Evolutionary conservation across 768 basidiomycete genomes (phyloP).

Genomic region (Saitozyma sp.): DNA sequence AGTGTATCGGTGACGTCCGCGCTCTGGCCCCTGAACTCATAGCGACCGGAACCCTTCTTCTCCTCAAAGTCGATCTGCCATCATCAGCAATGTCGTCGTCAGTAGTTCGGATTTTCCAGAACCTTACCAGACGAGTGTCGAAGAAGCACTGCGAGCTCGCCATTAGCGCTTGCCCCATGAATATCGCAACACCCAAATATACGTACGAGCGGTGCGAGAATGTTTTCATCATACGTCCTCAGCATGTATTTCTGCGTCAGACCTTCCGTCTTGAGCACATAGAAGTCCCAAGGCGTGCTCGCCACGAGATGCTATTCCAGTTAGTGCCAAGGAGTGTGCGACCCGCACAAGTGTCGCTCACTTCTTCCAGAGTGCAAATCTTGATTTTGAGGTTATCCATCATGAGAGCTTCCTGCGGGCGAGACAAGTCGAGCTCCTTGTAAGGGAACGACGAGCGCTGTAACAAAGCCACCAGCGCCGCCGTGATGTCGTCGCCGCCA

Average conservation of each 20-base stretch:
- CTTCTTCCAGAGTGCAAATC: conserved; percentile 84
- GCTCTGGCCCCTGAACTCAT: conserved; percentile 18
- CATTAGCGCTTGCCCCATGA: not conserved
- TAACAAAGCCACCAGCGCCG: conserved; percentile 77
- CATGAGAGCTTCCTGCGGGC: conserved; percentile 81
- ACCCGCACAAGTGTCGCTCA: conserved; percentile 50
- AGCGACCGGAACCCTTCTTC: conserved; percentile 57
- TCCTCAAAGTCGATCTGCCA: conserved; percentile 72
- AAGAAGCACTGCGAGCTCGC: conserved; percentile 70
- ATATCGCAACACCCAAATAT: not conserved
- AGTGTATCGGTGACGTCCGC: conserved; percentile 40
- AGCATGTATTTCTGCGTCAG: conserved; percentile 83
- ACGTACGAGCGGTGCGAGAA: conserved; percentile 87
- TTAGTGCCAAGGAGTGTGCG: conserved; percentile 1
- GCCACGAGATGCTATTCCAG: conserved; percentile 75
- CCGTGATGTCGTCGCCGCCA: conserved; percentile 93
- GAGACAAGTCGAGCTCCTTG: conserved; percentile 71
- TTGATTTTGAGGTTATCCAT: conserved; percentile 88
- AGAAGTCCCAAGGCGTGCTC: conserved; percentile 84
- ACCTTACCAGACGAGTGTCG: conserved; percentile 69
- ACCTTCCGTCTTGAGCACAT: conserved; percentile 72
- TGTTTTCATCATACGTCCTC: conserved; percentile 91
- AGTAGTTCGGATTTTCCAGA: not conserved
- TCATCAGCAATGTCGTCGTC: not conserved
- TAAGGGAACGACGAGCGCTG: conserved; percentile 85